Conservation (phyloP, 257 asterid species). For the Coffea canephora region DNA sequence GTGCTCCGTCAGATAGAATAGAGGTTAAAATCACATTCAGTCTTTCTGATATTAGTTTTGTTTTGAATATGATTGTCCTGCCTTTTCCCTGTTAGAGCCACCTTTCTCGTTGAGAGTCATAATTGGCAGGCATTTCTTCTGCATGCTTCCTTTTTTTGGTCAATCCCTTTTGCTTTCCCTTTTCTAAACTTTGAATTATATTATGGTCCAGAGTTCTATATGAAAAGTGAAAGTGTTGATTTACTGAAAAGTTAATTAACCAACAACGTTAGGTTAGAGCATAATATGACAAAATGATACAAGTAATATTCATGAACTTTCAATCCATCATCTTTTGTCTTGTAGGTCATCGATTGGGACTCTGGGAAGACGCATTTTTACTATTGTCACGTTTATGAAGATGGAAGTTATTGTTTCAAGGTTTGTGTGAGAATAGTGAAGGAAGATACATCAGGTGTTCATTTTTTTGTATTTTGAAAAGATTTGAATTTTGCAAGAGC, state of each 20-base stretch:
- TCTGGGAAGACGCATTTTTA: conserved; percentile 61
- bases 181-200: no score
- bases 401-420: conserved; percentile 62
- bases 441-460: neutral
- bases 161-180: neutral
- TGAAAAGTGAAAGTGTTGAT: neutral
- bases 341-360: conserved; percentile 68
- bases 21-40: neutral
- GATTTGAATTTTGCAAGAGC: neutral
- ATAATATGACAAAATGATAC: no score
- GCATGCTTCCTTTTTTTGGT: no score
- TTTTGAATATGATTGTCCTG: neutral
- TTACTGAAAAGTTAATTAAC: no score
- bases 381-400: conserved; percentile 41
- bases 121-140: no score
- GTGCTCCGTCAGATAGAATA: neutral
- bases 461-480: neutral
- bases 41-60: neutral
- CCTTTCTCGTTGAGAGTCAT: no score
- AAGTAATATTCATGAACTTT: no score
- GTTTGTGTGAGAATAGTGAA: conserved; percentile 32
- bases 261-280: neutral
- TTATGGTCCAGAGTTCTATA: neutral
- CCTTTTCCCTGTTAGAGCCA: no score
- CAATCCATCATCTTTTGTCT: conserved; percentile 1